Base-by-base conservation (phyloP, 2,329 filamentous ascomycete genomes). In the Hymenoscyphus albidus region DNA sequence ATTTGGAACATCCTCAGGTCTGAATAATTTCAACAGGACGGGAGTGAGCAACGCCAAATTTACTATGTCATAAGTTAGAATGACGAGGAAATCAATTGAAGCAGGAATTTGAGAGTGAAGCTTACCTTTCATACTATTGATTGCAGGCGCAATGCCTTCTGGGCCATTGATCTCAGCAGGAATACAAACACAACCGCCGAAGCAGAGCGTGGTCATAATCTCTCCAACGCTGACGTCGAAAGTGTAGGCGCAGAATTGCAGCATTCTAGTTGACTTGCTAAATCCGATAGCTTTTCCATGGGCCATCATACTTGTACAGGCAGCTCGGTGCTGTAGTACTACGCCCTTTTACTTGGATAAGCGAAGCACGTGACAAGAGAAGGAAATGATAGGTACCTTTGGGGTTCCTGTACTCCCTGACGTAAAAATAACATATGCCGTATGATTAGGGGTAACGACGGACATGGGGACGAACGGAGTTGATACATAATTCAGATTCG, bases 211-310 rank as follows among this genome's bases (percentile, higher is more conserved):
- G 7, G 51, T 58, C 3, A 72, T 58, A 6, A 67, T 79, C 22
- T 68, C 71, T 1, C 73, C 70, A 51, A 78, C 78, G 72, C 79
- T 78, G 64, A 70, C 77, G 69, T 80, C 78, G 54, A 79, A 80
- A 10, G 77, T 76, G 61, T 79, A 77, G 1, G 74, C 68, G 27
- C 69, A 66, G 64, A 73, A 75, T 60, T 73, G 62, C 13, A 70
- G 64, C 4, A 70, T 64, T 5, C 70, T 16, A 12, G 44, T 16
- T 10, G 9, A 10, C 7, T 22, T 5, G 16, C 18, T 16, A 27
- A 55, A 22, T 4, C 22, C 16, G 5, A 55, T 22, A 10, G 27
- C n/a, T 7, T 38, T 13, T 5, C 31, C 31, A 13, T 22, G 31
- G 5, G 44, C 31, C 27, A 10, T 12, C 48, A 39, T 18, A 42